Conservation (phyloP, 2,329 filamentous ascomycete genomes). For the Colletotrichum musicola region DNA sequence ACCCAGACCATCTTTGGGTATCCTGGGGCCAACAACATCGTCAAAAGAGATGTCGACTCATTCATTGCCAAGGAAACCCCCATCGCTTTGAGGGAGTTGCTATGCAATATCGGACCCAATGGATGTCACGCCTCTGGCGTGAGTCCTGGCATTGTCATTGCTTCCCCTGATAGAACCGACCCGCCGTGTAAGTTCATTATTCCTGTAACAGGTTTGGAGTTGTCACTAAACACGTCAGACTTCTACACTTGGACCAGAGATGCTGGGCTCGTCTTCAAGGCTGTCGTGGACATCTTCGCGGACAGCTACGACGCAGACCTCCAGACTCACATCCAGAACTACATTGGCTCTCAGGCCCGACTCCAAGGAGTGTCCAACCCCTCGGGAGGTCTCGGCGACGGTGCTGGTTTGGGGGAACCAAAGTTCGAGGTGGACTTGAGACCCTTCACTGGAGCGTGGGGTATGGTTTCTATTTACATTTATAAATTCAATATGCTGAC, state of each 20-base stretch:
- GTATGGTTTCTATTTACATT: constrained; percentile 41
- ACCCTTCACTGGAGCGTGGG: constrained; percentile 78
- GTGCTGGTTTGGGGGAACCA: constrained; percentile 74
- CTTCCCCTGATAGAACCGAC: constrained; percentile 64
- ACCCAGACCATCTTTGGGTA: constrained; percentile 64
- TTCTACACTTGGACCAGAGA: constrained; percentile 86
- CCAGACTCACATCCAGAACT: constrained; percentile 74
- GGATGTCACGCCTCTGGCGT: constrained; percentile 64
- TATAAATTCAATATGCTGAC: constrained; percentile 7
- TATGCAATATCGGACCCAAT: constrained; percentile 70
- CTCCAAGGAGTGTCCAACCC: constrained; percentile 78
- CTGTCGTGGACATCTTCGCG: constrained; percentile 74
- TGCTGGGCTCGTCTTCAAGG: constrained; percentile 77
- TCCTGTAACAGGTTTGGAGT: not conserved
- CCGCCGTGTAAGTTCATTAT: constrained; percentile 64
- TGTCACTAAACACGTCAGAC: constrained; percentile 60
- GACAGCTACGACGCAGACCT: constrained; percentile 69
- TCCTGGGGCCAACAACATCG: constrained; percentile 54
- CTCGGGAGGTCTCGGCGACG: constrained; percentile 69
- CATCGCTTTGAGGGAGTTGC: constrained; percentile 63
- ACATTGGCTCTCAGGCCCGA: constrained; percentile 74
- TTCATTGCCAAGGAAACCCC: constrained; percentile 66
- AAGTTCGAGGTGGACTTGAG: constrained; percentile 77
- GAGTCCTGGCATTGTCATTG: constrained; percentile 65
- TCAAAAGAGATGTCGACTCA: constrained; percentile 63